phyloP scores from a whole-genome alignment of 345 rosid species.

The Excoecaria agallocha region DNA sequence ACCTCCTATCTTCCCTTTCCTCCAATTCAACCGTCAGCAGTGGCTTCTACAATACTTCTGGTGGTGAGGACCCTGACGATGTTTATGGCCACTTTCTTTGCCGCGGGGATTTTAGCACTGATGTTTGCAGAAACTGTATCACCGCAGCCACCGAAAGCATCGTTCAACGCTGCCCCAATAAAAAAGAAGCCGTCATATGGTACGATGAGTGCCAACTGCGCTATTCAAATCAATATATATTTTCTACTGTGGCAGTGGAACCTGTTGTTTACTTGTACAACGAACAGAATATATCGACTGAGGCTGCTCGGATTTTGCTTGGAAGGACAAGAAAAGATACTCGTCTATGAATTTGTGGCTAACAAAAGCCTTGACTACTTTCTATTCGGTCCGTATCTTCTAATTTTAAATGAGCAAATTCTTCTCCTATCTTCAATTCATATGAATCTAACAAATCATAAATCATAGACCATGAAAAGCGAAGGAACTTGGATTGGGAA shows the following conservation, averaged over 20 bases:
- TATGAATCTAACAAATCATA: neutral
- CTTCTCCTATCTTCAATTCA: no score
- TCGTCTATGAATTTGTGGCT: constrained; percentile 46
- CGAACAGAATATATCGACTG: neutral
- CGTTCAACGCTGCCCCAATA: constrained; percentile 19
- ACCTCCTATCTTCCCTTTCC: constrained; percentile 13
- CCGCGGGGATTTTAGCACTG: neutral
- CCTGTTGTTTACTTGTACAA: neutral
- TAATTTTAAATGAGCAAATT: neutral
- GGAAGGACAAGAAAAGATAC: constrained; percentile 40
- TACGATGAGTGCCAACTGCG: constrained; percentile 36
- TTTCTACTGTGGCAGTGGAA: neutral
- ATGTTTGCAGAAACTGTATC: constrained; percentile 21
- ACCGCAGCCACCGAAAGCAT: neutral
- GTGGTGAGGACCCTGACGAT: constrained; percentile 4
- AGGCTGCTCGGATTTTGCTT: constrained; percentile 1
- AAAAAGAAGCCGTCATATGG: constrained; percentile 32
- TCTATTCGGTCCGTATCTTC: constrained; percentile 27
- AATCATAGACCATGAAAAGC: constrained; percentile 13
- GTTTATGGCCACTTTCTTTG: constrained; percentile 26
- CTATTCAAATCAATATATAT: constrained; percentile 24
- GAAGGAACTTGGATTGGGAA: constrained; percentile 11
- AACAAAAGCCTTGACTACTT: constrained; percentile 45
- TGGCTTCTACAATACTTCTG: constrained; percentile 16
- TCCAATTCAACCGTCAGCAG: neutral